Evolutionary conservation across 495 filamentous ascomycete species (phyloP), one percentile per base, ranked within the genome.

Genomic region (Penicillium salamii): DNA sequence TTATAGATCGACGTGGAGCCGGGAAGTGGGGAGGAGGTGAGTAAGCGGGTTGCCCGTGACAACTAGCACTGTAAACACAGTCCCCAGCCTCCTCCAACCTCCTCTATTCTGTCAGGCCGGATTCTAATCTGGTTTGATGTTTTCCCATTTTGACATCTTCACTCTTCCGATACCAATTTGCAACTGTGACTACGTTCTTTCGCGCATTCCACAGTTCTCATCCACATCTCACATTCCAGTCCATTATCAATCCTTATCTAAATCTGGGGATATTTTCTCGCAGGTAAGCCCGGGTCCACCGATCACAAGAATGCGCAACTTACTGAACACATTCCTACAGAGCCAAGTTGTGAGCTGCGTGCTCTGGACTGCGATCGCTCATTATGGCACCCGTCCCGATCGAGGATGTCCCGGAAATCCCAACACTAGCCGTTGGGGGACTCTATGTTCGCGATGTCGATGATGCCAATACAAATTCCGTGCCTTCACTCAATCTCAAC

Each of bases 11-110:
- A 47, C 45, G 14, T 14, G 3, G 19, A 28, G 6, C 14, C 14
- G n/a, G n/a, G n/a, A n/a, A 21, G 41, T 19, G 42, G 32, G 21
- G n/a, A n/a, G n/a, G n/a, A n/a, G 42, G 42, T 48, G 24, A 47
- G 42, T 53, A 48, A 48, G 17, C 45, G 5, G 3, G 45, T 48
- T 40, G 35, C 35, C 35, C 63, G 46, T 55, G 57, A 52, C 58
- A 63, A 71, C 65, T 20, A 34, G 49, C 42, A 41, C 52, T 52
- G 62, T 68, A 70, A 59, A 59, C 54, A 61, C 49, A 52, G 38
- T 55, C 54, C 66, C 70, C 70, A 74, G 65, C 70, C 70, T 67
- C 65, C 58, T 58, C 68, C 70, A 74, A 69, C 70, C 70, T 67
- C 70, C 70, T 46, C 64, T 65, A 55, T 73, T 73, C 42, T 24